Base-by-base conservation (phyloP, 176 grass and related monocot genomes). In the Carex parvula region DNA sequence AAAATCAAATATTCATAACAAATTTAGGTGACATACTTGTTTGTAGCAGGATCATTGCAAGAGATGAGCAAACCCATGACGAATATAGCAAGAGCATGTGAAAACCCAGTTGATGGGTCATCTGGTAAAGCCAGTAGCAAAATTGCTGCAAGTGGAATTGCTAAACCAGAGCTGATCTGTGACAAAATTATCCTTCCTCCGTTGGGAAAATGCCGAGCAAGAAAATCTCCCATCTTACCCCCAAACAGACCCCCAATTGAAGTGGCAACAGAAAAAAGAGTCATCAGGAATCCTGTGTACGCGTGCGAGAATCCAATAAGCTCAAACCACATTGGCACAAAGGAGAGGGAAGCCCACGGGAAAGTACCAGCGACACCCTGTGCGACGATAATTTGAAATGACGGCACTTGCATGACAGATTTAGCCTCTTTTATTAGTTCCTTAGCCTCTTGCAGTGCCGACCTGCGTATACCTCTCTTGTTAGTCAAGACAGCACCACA, bases 251-350 rank as follows among this genome's bases (percentile, higher is more conserved):
- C 76, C 6, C 88, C 90, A 15, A 92, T 53, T 24, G 90, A 89
- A 52, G 82, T 85, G 2, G 90, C 82, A 2, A 89, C 70, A 0
- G 81, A 5, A 52, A 92, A 92, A 10, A 65, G 60, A 0, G 88
- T 92, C 44, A 57, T 83, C 81, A 87, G 80, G n/a, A 89, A 50
- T 48, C 84, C 82, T 13, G 90, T 92, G 0, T 83, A 65, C 32
- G 46, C 39, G 44, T 92, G 90, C 64, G 70, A 87, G 82, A 92
- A 92, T 6, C 94, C 94, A 6, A 93, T 62, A 86, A 97, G 91
- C 69, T 97, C 91, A 2, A 97, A 82, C 94, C 91, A 93, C 94
- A 97, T 90, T 0, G 94, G 87, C 16, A 82, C 6, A 60, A 97
- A 97, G 0, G 89, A 90, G 4, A 97, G 62, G 0, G 91, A 87